A percentile compares a stretch with the other conserved stretches of the same genome.
Conservation (phyloP, 2,329 filamentous ascomycete species). For the Fusarium goolgardi region DNA sequence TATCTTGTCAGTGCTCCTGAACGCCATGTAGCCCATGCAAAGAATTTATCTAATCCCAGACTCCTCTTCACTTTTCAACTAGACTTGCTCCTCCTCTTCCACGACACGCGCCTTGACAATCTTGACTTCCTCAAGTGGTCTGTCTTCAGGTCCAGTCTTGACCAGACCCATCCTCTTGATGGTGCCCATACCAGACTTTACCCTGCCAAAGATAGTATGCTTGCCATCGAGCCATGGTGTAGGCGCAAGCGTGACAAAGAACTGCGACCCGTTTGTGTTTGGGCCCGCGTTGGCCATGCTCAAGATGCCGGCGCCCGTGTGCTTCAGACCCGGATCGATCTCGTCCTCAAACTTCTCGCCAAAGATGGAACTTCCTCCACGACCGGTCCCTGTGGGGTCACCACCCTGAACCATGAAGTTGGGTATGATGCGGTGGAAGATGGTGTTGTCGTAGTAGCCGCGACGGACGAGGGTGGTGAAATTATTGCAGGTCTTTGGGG, state of each 20-base stretch:
- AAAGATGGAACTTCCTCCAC: constrained; percentile 89
- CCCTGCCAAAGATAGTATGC: constrained; percentile 94
- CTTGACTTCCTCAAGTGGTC: constrained; percentile 83
- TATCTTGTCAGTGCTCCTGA: constrained; percentile 28
- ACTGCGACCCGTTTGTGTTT: constrained; percentile 94
- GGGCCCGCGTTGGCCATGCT: constrained; percentile 97
- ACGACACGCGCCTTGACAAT: constrained; percentile 79
- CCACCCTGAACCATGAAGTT: constrained; percentile 97
- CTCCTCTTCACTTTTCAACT: constrained; percentile 3
- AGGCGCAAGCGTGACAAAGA: constrained; percentile 94
- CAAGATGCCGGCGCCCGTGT: constrained; percentile 92
- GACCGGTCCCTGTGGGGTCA: constrained; percentile 92
- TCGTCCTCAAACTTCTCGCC: constrained; percentile 96
- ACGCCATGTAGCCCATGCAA: constrained; percentile 35
- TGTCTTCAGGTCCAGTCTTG: constrained; percentile 83
- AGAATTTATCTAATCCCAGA: constrained; percentile 7
- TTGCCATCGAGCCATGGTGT: constrained; percentile 98
- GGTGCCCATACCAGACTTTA: constrained; percentile 84
- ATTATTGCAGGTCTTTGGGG: constrained; percentile 89
- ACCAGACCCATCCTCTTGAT: constrained; percentile 90
- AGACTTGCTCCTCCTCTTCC: constrained; percentile 63
- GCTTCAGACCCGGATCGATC: constrained; percentile 80
- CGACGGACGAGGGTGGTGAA: constrained; percentile 82
- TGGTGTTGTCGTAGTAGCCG: constrained; percentile 86
- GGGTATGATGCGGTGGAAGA: constrained; percentile 95